Conservation (phyloP, 2,329 filamentous ascomycete genomes). For the Penicillium sp. region DNA sequence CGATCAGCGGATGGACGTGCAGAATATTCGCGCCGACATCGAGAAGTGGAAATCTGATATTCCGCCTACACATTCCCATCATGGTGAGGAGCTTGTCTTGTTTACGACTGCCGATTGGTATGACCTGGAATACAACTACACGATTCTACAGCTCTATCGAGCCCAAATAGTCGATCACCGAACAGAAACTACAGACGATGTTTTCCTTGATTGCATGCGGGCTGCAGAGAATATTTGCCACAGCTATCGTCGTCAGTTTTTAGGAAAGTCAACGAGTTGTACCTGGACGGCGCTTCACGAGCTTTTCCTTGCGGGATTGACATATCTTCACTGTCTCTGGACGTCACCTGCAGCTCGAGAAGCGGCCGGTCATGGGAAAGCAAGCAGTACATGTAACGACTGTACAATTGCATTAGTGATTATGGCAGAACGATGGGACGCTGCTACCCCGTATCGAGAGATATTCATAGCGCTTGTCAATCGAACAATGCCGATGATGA, state of each 20-base stretch:
- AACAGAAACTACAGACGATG: slow-evolving; percentile 13
- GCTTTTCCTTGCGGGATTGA: slow-evolving; percentile 24
- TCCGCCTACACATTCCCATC: background rate
- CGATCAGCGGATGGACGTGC: background rate
- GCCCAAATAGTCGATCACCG: slow-evolving; percentile 17
- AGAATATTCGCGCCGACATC: slow-evolving; percentile 1
- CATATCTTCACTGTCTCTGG: slow-evolving; percentile 34
- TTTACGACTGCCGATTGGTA: slow-evolving; percentile 40
- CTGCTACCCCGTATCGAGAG: slow-evolving; percentile 30
- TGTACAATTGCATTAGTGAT: slow-evolving; percentile 29
- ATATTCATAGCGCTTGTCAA: slow-evolving; percentile 27
- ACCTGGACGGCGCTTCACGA: slow-evolving; percentile 22
- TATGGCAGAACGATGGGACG: slow-evolving; percentile 30
- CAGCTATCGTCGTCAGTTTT: slow-evolving; percentile 13
- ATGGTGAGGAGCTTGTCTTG: slow-evolving; percentile 16
- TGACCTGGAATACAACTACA: slow-evolving; percentile 35
- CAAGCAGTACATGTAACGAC: slow-evolving; percentile 25
- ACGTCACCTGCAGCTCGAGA: slow-evolving; percentile 19
- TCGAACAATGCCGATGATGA: slow-evolving; percentile 7
- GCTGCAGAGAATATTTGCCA: slow-evolving; percentile 15
- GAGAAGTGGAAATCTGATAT: background rate
- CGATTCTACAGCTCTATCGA: slow-evolving; percentile 37
- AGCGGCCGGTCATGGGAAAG: slow-evolving; percentile 11
- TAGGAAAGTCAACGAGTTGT: slow-evolving; percentile 15
- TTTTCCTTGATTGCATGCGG: slow-evolving; percentile 21